phyloP scores from a whole-genome alignment of 2,329 filamentous ascomycete genomes.

The Phialemoniopsis sp. region DNA sequence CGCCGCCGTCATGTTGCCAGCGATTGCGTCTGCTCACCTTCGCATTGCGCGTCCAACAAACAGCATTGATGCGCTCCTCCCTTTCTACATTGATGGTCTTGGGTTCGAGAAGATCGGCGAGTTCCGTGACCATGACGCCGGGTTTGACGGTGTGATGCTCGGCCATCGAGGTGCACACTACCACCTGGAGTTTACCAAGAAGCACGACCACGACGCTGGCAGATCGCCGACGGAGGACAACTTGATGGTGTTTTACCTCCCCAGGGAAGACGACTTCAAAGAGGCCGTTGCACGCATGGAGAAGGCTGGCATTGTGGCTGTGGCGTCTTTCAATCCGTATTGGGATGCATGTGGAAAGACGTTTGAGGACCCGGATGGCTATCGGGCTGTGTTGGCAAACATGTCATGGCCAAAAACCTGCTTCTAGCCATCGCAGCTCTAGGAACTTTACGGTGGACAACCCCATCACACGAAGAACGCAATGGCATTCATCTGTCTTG shows the following conservation, averaged over 20 bases:
- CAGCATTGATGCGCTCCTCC: conserved; percentile 27
- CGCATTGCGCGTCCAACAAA: conserved; percentile 37
- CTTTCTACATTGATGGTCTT: conserved; percentile 35
- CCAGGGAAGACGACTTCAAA: conserved; percentile 20
- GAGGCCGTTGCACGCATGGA: conserved; percentile 27
- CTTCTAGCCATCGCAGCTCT: no score
- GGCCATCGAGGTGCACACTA: conserved; percentile 29
- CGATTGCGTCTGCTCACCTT: conserved; percentile 17
- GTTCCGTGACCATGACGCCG: conserved; percentile 28
- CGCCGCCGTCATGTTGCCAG: no score
- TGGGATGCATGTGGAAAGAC: conserved; percentile 39
- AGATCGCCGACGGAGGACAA: conserved; percentile 36
- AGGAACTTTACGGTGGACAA: no score
- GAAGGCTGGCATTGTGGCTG: conserved; percentile 22
- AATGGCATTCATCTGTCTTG: no score
- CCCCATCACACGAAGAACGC: no score
- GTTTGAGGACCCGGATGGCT: conserved; percentile 40
- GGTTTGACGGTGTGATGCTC: conserved; percentile 36
- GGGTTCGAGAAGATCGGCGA: conserved; percentile 27
- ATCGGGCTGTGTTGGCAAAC: conserved; percentile 34
- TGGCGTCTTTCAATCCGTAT: conserved; percentile 36
- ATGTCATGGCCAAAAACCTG: conserved; percentile 13
- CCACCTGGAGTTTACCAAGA: conserved; percentile 37
- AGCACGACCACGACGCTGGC: conserved; percentile 25
- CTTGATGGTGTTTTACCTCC: conserved; percentile 37